Evolutionary conservation across 345 rosid genomes (phyloP).

Genomic region (Euphorbia lathyris): DNA sequence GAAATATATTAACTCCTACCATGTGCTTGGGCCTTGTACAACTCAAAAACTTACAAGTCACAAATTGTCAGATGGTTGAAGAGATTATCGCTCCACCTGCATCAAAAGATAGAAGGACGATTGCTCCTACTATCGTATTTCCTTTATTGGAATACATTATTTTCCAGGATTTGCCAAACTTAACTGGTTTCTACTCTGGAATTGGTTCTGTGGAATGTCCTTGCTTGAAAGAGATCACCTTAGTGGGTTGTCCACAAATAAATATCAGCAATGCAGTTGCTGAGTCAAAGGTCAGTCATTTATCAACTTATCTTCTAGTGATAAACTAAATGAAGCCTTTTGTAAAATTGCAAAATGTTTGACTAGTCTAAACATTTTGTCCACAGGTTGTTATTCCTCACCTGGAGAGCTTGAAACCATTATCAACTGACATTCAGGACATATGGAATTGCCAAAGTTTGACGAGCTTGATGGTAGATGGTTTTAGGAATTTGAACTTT

Average conservation of each 20-base stretch:
- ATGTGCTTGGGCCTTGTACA: neutral
- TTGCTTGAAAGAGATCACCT: neutral
- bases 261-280: neutral
- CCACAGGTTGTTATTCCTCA: constrained; percentile 11
- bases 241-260: neutral
- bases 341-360: no score
- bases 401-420: neutral
- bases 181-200: neutral
- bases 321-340: no score
- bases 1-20: neutral
- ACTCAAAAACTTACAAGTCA: constrained; percentile 11
- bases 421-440: neutral
- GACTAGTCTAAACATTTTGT: neutral
- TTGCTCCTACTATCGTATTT: neutral
- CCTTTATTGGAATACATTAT: neutral
- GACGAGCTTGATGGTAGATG: neutral
- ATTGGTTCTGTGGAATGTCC: neutral
- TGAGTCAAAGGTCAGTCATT: neutral
- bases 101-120: neutral
- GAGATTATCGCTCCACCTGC: neutral
- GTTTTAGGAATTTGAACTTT: constrained; percentile 5
- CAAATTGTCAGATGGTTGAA: neutral
- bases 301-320: neutral
- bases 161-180: neutral
- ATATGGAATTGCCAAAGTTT: neutral